Base-by-base conservation (phyloP, 2,329 filamentous ascomycete species). In the Penicillium concentricum region DNA sequence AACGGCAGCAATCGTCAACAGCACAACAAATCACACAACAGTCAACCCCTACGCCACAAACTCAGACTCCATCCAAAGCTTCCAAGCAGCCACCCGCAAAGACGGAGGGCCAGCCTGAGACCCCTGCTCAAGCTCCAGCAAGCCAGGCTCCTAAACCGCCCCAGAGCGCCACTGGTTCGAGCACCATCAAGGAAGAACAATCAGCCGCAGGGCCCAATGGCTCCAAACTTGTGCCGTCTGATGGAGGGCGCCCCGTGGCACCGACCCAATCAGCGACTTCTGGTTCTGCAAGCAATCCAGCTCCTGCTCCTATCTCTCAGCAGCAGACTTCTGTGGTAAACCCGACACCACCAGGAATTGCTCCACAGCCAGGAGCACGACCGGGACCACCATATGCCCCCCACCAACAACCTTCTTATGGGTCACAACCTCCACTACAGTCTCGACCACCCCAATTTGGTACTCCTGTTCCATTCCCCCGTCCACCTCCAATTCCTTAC, bases 391-490 rank as follows among this genome's bases (percentile, higher is more conserved):
- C 70, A 38, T 64, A 71, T 32, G 63, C 69, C 20, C 63, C 64
- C 15, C 68, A 72, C 38, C 72, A 70, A 37, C 70, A 69, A 56
- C 61, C 70, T 46, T 60, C 68, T 1, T 70, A 73, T 39, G 69
- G 71, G 39, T 58, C 61, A n/a, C 66, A 71, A 8, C 60, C 71
- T 50, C 64, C 70, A 35, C 69, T 76, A 32, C 73, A 75, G 49
- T 74, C 74, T 30, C 74, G 75, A 28, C 67, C 69, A 26, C 61
- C 67, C 6, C 69, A 69, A 38, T 72, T 75, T 38, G 67, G 64
- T 13, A 69, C 72, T 28, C 70, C 73, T 37, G 30, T 34, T 12
- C 30, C 45, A 4, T 55, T 43, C 22, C 30, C 52, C n/a, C 52
- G 52, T 13, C 45, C 38, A 4, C 30, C 38, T 20, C 3, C 10